Base-by-base conservation (phyloP, 495 filamentous ascomycete genomes). In the Apodospora peruviana region DNA sequence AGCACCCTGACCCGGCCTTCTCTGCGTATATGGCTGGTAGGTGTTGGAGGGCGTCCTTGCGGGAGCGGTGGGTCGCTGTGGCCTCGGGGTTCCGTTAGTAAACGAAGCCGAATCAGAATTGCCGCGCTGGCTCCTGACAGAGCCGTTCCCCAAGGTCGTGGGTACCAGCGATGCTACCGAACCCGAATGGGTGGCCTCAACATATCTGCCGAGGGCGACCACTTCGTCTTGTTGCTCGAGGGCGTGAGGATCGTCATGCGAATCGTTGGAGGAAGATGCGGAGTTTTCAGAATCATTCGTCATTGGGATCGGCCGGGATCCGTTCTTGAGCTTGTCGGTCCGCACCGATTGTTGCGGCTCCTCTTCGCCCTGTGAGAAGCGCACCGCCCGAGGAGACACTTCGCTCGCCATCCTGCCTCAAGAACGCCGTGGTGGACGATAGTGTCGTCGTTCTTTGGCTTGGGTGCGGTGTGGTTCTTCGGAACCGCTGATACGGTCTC, bases 211-310 rank as follows among this genome's bases (percentile, higher is more conserved):
- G 45, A 67, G 64, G 48, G 58, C 66, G 43, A 63, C 68, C 44
- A 77, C 70, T 40, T 66, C 71, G 43, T 76, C 73, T 43, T 73
- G 65, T 25, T 72, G 70, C 47, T 76, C 71, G 18, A 65, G 64
- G 54, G 72, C 52, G 58, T 65, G 63, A 51, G 70, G 64, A 34
- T 77, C 74, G 43, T 73, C 68, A 9, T 63, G 55, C 34, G 76
- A 78, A 35, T 86, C 83, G 49, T 79, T 79, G 18, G 83, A 86
- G 4, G 83, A 86, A 3, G 44, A 82, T 34, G 71, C 77, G 24
- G 82, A 84, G 50, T 73, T 80, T 34, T 81, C 83, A 20, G 82
- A 86, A 59, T 87, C 85, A 47, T 60, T 80, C 54, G 65, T 74
- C 60, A 64, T 66, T 44, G 68, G 70, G 57, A 59, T 45, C 12